phyloP scores from a whole-genome alignment of 371 early-diverging fungal species.

The Umbelopsis sp. region DNA sequence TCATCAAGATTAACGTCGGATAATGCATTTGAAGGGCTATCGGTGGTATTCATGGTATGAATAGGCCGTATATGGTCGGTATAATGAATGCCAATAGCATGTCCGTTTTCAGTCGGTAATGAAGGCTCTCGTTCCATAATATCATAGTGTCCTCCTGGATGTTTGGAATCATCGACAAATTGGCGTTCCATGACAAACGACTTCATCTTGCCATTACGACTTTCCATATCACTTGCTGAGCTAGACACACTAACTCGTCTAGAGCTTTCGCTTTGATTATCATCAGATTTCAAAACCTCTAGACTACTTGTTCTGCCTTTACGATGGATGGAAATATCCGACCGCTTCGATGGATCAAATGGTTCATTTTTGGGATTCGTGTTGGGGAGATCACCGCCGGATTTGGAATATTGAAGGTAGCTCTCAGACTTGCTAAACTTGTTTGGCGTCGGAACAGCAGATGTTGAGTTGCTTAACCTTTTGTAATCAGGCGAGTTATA shows the following conservation, averaged over 20 bases:
- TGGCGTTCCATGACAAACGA: conserved; percentile 20
- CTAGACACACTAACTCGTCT: conserved; percentile 1
- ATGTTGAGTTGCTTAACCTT: conserved; percentile 4
- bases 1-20: neutral
- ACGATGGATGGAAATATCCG: conserved; percentile 12
- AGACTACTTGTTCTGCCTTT: conserved; percentile 48
- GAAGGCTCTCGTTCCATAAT: conserved; percentile 3
- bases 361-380: neutral
- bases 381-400: conserved; percentile 5
- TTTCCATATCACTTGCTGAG: neutral
- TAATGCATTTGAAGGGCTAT: neutral
- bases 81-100: conserved; percentile 17
- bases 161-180: neutral
- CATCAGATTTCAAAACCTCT: conserved; percentile 41
- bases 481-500: neutral
- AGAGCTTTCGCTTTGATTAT: conserved; percentile 19
- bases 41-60: neutral
- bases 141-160: neutral
- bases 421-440: neutral
- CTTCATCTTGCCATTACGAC: neutral
- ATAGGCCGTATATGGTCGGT: neutral
- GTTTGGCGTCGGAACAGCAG: neutral
- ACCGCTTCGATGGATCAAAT: neutral
- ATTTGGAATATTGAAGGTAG: conserved; percentile 10
- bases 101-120: neutral